A percentile compares a stretch with the other conserved stretches of the same genome.
These are phyloP conservation scores for Luffa acutangula DNA, from an alignment of 306 rosid genomes.

Conservation along the genomic window DNA sequence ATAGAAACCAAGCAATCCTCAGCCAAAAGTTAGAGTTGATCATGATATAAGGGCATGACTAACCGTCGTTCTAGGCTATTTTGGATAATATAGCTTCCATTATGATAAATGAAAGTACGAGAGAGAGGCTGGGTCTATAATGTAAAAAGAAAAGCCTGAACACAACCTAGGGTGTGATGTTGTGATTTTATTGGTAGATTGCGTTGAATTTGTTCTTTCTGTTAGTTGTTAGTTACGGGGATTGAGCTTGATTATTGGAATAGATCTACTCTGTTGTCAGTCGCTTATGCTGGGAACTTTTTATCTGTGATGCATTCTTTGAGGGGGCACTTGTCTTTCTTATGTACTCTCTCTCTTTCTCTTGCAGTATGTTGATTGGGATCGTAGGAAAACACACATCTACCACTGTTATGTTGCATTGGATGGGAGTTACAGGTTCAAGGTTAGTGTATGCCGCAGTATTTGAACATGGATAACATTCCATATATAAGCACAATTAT, in stretches of 20 bases:
- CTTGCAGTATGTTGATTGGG: conserved; percentile 54
- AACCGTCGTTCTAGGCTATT: neutral
- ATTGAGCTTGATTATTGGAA: neutral
- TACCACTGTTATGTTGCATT: conserved; percentile 47
- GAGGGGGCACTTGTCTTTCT: neutral
- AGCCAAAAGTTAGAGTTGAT: neutral
- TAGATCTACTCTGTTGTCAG: neutral
- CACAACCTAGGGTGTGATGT: neutral
- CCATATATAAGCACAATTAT: neutral
- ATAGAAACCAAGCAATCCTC: neutral
- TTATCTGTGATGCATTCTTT: neutral
- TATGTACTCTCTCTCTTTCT: neutral
- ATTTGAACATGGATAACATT: neutral
- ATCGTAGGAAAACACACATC: conserved; percentile 31
- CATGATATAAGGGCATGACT: neutral
- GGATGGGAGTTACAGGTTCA: conserved; percentile 43
- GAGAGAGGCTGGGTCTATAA: neutral
- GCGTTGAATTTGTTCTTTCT: neutral
- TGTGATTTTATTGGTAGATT: neutral
- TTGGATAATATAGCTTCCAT: neutral
- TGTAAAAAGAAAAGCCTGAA: neutral
- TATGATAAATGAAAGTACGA: neutral
- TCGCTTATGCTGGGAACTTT: neutral
- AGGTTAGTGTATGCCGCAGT: conserved; percentile 36
- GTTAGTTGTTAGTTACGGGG: neutral